Evolutionary conservation across 2,329 filamentous ascomycete species (phyloP), one percentile per base, ranked within the genome.

Genomic region (Diplodia scrobiculata): DNA sequence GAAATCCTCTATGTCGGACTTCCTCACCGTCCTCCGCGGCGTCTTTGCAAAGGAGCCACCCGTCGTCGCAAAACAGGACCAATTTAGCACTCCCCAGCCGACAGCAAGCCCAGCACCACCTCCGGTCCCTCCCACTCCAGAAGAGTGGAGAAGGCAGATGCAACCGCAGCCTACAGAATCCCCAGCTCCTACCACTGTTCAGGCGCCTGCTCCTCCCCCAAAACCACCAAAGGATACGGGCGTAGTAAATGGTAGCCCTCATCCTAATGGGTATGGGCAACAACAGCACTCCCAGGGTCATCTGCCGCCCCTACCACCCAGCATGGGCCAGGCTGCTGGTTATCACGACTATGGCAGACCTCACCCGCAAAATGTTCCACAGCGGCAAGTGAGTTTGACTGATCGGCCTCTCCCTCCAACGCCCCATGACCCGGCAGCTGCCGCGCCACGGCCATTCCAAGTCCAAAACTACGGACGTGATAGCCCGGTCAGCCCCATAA

Each of bases 21-120:
- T 98, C 66, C 79, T 98, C 2, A 87, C 86, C 17, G 90, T 96
- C 32, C 79, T 99, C 3, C 86, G 90, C 70, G 91, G 95, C 64
- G 84, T 98, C 25, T 99, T 99, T 75, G 89, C 92, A 45, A 96
- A 96, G 78, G 95, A 99, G 73, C 95, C 95, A 9, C 95, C 95
- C 0, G 91, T 98, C 3, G 87, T 95, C 68, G 87, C 92, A 38
- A 88, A 87, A 72, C 81, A 83, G 70, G 72, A 73, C 34, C 72
- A 70, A 51, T 72, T 73, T 45, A 73, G 75, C 66, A 68, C 71
- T 67, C 71, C 59, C 27, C 47, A 58, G 68, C 25, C 70, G 69
- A 52, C 75, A 71, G 67, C 74, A 77, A 69, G 77, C 13, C 72
- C 75, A 10, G 70, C 59, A 19, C 76, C 76, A 34, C 89, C 90